Conservation (phyloP, 371 early-diverging fungal genomes). For the Rhizopus delemar region DNA sequence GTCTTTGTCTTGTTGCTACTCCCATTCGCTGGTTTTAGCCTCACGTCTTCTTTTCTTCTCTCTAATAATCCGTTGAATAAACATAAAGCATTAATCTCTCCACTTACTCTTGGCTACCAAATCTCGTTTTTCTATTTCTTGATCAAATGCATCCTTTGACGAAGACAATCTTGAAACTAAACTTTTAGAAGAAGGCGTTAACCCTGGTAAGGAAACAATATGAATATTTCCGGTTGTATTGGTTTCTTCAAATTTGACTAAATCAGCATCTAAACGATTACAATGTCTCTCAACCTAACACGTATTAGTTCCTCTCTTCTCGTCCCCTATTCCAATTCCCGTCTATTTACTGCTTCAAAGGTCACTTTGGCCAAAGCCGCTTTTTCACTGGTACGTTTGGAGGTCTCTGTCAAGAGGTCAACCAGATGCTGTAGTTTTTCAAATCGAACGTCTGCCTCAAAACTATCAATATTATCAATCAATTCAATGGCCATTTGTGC, state of each 20-base stretch:
- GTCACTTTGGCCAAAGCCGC: constrained; percentile 88
- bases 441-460: constrained; percentile 59
- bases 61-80: constrained; percentile 2
- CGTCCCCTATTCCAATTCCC: background rate
- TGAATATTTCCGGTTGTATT: constrained; percentile 34
- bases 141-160: constrained; percentile 3
- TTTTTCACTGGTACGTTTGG: constrained; percentile 90
- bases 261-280: constrained; percentile 48
- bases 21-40: constrained; percentile 2
- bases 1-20: constrained; percentile 18
- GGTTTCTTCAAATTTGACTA: constrained; percentile 51
- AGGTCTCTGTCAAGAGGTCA: constrained; percentile 64
- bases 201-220: constrained; percentile 42
- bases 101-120: constrained; percentile 20
- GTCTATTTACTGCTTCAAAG: constrained; percentile 76
- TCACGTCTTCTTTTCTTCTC: constrained; percentile 20
- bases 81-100: background rate
- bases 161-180: constrained; percentile 20
- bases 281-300: constrained; percentile 49
- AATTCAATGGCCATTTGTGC: constrained; percentile 60
- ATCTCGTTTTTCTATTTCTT: constrained; percentile 19
- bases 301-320: background rate
- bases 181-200: constrained; percentile 39
- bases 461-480: constrained; percentile 51
- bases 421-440: constrained; percentile 63